Evolutionary conservation across 2,329 filamentous ascomycete species (phyloP).

Genomic region (Endothia cerciana): DNA sequence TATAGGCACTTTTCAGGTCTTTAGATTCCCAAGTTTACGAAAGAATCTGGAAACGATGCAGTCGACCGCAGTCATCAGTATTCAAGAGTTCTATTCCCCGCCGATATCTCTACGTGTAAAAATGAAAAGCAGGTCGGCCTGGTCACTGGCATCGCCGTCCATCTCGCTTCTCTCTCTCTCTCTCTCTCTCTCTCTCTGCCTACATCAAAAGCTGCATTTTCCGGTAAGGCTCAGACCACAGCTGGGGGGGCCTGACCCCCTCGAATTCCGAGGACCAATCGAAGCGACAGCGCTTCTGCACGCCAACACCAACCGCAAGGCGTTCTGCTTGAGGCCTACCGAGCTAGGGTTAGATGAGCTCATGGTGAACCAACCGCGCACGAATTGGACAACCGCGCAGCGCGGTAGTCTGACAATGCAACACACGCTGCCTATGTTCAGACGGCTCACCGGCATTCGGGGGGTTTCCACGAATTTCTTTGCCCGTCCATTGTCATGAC

Average conservation of each 20-base stretch:
- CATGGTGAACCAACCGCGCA: not conserved
- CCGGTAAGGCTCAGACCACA: not conserved
- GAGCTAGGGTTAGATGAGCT: constrained; percentile 1
- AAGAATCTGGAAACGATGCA: not conserved
- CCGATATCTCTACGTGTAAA: not conserved
- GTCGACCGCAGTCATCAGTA: not conserved
- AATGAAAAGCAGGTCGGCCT: not conserved
- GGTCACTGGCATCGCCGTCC: not conserved
- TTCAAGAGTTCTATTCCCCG: not conserved
- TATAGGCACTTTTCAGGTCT: not conserved
- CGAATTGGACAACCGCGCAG: not conserved
- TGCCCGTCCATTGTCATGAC: not conserved
- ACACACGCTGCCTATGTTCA: not conserved
- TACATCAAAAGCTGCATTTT: not conserved
- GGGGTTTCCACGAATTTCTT: not conserved
- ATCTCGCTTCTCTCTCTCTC: not conserved
- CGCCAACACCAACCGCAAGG: constrained; percentile 5
- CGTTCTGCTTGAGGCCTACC: constrained; percentile 4
- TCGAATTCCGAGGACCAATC: not conserved
- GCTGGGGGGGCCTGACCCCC: not conserved
- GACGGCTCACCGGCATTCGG: not conserved
- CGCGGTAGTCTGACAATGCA: not conserved
- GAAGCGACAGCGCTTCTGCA: constrained; percentile 3
- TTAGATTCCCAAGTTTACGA: not conserved
- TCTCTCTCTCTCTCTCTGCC: not conserved